Conservation (phyloP, 768 basidiomycete genomes). For the Suillus placidus region DNA sequence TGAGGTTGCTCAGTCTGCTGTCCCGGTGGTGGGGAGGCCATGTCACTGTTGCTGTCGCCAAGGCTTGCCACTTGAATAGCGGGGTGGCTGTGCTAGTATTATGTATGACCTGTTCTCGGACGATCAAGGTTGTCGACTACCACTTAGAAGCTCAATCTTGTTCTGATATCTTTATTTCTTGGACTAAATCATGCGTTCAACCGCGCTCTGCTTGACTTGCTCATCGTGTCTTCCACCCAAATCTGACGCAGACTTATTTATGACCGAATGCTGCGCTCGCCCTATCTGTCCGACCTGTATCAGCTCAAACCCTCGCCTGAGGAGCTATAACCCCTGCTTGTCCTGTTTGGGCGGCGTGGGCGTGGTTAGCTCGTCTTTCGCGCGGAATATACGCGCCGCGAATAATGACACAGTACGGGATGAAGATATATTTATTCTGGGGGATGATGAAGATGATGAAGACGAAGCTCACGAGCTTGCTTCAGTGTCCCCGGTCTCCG, state of each 20-base stretch:
- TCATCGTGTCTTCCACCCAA: slow-evolving; percentile 57
- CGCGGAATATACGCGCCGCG: slow-evolving; percentile 5
- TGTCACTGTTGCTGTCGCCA: slow-evolving; percentile 10
- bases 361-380: slow-evolving; percentile 33
- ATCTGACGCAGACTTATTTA: slow-evolving; percentile 37
- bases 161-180: slow-evolving; percentile 3
- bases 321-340: slow-evolving; percentile 73
- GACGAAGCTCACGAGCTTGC: slow-evolving; percentile 36
- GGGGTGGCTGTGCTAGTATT: slow-evolving; percentile 11
- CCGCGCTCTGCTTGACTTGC: slow-evolving; percentile 58
- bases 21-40: slow-evolving; percentile 24
- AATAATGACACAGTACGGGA: slow-evolving; percentile 61
- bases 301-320: slow-evolving; percentile 59
- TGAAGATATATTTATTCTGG: slow-evolving; percentile 65
- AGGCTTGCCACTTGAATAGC: neutral
- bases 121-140: neutral
- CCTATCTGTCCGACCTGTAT: slow-evolving; percentile 69
- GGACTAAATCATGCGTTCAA: slow-evolving; percentile 3
- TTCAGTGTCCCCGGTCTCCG: neutral
- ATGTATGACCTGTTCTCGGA: neutral
- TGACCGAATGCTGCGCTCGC: slow-evolving; percentile 64
- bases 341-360: slow-evolving; percentile 63
- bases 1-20: slow-evolving; percentile 51
- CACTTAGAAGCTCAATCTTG: neutral
- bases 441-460: slow-evolving; percentile 61